Conservation (phyloP, 495 filamentous ascomycete genomes). For the Aspergillus coremiiformis region DNA sequence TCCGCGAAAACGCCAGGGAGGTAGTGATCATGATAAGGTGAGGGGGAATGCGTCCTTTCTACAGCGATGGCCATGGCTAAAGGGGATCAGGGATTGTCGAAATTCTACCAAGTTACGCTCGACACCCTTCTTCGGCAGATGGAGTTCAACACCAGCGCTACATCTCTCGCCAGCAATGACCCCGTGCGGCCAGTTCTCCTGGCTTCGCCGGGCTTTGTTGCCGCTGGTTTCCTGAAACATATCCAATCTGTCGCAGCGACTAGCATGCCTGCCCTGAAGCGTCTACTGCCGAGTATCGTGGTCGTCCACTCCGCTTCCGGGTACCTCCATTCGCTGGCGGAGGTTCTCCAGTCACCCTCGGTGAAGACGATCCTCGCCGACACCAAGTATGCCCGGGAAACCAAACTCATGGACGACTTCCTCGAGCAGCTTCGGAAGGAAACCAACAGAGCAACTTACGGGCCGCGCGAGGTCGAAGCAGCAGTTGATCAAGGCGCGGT, state of each 20-base stretch:
- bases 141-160: constrained; percentile 54
- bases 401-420: constrained; percentile 79
- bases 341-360: constrained; percentile 72
- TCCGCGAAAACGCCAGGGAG: constrained; percentile 65
- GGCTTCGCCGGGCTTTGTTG: constrained; percentile 84
- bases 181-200: constrained; percentile 65
- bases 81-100: constrained; percentile 51
- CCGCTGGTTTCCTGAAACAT: constrained; percentile 69
- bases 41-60: constrained; percentile 3
- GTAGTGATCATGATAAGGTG: constrained; percentile 58
- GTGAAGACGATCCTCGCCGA: constrained; percentile 69
- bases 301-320: constrained; percentile 81
- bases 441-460: constrained; percentile 88
- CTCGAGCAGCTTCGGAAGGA: constrained; percentile 72
- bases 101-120: constrained; percentile 74
- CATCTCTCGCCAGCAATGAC: constrained; percentile 31
- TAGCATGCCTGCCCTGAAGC: constrained; percentile 53
- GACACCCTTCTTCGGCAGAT: constrained; percentile 69
- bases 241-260: constrained; percentile 61
- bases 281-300: constrained; percentile 55
- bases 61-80: constrained; percentile 5
- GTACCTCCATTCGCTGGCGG: constrained; percentile 76
- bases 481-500: constrained; percentile 87
- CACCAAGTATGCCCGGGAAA: constrained; percentile 81
- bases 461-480: constrained; percentile 72